Conservation (phyloP, 129 eudicot species). For the Tagetes patula region DNA sequence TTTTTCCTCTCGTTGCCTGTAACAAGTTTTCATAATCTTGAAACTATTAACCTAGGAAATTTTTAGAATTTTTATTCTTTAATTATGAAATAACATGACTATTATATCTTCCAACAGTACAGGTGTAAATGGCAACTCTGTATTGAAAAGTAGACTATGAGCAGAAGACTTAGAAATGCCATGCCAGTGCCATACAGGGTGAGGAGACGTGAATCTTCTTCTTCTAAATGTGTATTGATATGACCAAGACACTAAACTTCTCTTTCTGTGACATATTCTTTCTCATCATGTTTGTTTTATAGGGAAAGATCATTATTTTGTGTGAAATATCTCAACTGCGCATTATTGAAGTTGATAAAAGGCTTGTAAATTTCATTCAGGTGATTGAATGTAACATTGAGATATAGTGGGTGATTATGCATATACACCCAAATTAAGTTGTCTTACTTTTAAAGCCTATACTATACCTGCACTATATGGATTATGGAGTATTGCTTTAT, state of each 20-base stretch:
- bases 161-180: slow-evolving; percentile 22
- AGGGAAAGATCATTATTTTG: slow-evolving; percentile 28
- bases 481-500: no score
- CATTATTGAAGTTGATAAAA: slow-evolving; percentile 15
- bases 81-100: slow-evolving; percentile 4
- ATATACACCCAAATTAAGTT: slow-evolving; percentile 12
- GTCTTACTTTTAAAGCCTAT: not conserved
- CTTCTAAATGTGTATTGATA: slow-evolving; percentile 30
- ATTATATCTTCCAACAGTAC: not conserved
- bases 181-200: slow-evolving; percentile 20
- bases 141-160: slow-evolving; percentile 13
- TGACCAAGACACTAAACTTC: slow-evolving; percentile 25
- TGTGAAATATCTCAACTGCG: slow-evolving; percentile 20
- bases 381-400: slow-evolving; percentile 1
- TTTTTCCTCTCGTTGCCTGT: not conserved
- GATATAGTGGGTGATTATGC: slow-evolving; percentile 11
- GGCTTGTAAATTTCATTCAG: slow-evolving; percentile 23
- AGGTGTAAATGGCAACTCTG: slow-evolving; percentile 30
- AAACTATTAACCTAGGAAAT: not conserved
- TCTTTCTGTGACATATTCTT: slow-evolving; percentile 24
- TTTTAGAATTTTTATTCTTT: not conserved
- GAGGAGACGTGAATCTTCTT: slow-evolving; percentile 16
- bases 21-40: slow-evolving; percentile 7
- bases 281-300: slow-evolving; percentile 16
- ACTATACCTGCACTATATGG: no score